phyloP scores from a whole-genome alignment of 2,329 filamentous ascomycete species.

The Fusarium sp. region DNA sequence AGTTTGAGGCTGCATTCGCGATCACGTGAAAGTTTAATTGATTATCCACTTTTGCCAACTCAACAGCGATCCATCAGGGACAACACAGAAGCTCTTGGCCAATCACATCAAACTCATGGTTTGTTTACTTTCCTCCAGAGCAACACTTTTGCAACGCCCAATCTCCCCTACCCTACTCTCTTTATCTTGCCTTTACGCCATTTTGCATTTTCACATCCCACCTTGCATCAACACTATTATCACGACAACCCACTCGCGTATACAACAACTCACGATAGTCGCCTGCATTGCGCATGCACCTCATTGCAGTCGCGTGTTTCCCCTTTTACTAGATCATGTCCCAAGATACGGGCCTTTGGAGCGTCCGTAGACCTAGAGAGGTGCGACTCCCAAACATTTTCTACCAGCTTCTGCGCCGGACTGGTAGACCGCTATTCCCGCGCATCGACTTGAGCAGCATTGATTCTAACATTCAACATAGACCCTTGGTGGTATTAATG shows the following conservation, averaged over 20 bases:
- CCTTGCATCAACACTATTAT: constrained; percentile 35
- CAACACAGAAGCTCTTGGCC: constrained; percentile 20
- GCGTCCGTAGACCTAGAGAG: constrained; percentile 91
- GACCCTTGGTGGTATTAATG: constrained; percentile 88
- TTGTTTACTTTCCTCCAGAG: constrained; percentile 60
- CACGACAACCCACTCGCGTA: constrained; percentile 8
- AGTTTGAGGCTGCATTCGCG: constrained; percentile 6
- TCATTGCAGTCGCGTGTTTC: constrained; percentile 34
- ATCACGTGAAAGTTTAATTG: constrained; percentile 28
- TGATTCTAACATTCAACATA: constrained; percentile 55
- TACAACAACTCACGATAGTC: constrained; percentile 1
- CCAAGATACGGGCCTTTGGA: constrained; percentile 89
- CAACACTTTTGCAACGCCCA: constrained; percentile 50
- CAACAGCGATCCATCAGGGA: constrained; percentile 25
- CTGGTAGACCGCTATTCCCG: constrained; percentile 4
- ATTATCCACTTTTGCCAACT: constrained; percentile 19
- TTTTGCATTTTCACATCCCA: constrained; percentile 38
- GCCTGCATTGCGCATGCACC: constrained; percentile 23
- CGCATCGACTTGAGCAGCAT: background rate
- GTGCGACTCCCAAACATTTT: constrained; percentile 58
- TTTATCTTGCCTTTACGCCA: constrained; percentile 23
- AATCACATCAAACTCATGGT: constrained; percentile 45
- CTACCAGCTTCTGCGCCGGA: constrained; percentile 36
- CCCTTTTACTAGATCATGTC: constrained; percentile 69
- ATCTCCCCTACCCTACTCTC: constrained; percentile 25